Evolutionary conservation across 1,284 basidiomycete genomes (phyloP).

Genomic region (Phellopilus nigrolimitatus): DNA sequence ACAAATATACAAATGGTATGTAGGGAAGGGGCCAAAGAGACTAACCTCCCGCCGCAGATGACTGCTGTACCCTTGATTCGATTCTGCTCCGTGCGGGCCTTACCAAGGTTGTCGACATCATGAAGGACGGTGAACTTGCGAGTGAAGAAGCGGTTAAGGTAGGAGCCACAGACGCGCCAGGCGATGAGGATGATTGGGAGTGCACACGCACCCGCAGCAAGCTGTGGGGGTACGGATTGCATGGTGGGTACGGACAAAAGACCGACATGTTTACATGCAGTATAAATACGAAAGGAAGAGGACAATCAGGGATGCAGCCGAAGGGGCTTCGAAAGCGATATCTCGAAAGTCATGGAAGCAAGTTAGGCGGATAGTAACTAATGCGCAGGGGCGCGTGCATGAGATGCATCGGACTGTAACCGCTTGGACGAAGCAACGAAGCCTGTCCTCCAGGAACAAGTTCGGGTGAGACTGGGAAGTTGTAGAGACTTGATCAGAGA

Average conservation of each 20-base stretch:
- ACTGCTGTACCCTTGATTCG: slow-evolving; percentile 27
- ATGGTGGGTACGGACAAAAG: not conserved
- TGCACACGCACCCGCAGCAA: not conserved
- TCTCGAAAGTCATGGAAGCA: too few species aligned
- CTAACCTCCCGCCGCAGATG: slow-evolving; percentile 30
- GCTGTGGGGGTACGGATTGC: not conserved
- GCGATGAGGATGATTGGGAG: not conserved
- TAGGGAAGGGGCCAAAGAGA: not conserved
- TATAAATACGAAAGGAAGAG: too few species aligned
- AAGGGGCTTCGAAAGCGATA: too few species aligned
- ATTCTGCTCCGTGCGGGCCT: not conserved
- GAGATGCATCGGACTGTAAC: too few species aligned
- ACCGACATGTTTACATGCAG: too few species aligned
- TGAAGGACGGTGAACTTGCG: slow-evolving; percentile 3
- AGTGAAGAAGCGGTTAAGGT: not conserved
- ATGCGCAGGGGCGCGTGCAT: too few species aligned
- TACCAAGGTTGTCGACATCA: slow-evolving; percentile 20
- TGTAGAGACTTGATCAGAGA: too few species aligned
- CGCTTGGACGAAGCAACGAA: too few species aligned
- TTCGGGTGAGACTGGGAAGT: too few species aligned
- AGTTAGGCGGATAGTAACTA: too few species aligned
- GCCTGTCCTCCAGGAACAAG: too few species aligned
- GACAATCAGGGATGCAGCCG: too few species aligned
- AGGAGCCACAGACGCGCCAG: not conserved
- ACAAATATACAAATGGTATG: not conserved